Percentiles rank a stretch among this genome's conserved stretches.
These are phyloP conservation scores for Leccinum disarticulatum DNA, from an alignment of 768 basidiomycete genomes.

Conservation along the genomic window DNA sequence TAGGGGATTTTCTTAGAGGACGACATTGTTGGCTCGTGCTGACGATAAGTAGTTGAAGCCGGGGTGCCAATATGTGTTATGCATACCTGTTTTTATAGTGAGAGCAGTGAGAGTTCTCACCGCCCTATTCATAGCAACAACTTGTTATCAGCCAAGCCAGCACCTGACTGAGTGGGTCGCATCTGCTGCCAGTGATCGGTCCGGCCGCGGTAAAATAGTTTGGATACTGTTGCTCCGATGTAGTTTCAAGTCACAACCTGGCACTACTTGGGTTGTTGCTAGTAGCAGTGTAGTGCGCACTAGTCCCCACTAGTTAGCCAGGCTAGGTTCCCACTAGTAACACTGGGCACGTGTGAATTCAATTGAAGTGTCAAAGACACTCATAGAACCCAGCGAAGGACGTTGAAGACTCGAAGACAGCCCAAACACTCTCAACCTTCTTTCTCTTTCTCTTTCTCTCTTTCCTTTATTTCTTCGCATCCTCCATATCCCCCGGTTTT, in stretches of 20 bases:
- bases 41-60: neutral
- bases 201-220: neutral
- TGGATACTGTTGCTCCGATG: too few species aligned
- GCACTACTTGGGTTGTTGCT: too few species aligned
- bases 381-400: neutral
- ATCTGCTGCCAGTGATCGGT: too few species aligned
- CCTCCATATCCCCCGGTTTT: neutral
- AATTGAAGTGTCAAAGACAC: neutral
- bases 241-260: too few species aligned
- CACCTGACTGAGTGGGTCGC: conserved; percentile 2
- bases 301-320: too few species aligned
- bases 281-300: too few species aligned
- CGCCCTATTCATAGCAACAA: conserved; percentile 16
- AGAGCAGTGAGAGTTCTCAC: conserved; percentile 13
- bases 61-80: neutral
- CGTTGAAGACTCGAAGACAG: neutral
- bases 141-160: too few species aligned
- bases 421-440: neutral
- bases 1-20: conserved; percentile 31
- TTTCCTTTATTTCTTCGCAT: neutral
- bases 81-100: neutral
- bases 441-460: neutral
- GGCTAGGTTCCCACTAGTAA: too few species aligned
- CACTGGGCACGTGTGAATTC: conserved; percentile 16
- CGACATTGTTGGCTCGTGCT: conserved; percentile 17